Evolutionary conservation across 225 moss, liverwort and hornwort genomes (phyloP).

Genomic region (Lunularia cruciata): DNA sequence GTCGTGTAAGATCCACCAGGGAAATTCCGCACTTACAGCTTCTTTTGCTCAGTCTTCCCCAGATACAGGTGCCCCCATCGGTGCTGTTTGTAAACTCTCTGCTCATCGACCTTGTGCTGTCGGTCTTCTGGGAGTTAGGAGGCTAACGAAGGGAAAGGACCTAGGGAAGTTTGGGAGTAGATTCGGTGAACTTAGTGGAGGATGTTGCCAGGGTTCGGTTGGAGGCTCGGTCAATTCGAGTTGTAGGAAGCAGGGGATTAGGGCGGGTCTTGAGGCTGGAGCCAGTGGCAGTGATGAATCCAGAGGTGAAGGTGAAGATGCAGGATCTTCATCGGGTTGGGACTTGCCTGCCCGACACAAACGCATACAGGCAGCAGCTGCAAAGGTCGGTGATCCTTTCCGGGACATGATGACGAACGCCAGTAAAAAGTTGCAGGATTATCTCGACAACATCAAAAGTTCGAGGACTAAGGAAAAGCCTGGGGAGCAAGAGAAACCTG

Average conservation of each 20-base stretch:
- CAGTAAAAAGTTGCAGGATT: constrained; percentile 94
- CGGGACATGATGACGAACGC: constrained; percentile 96
- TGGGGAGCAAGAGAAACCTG: constrained; percentile 50
- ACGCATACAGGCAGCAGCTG: constrained; percentile 93
- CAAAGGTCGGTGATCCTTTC: constrained; percentile 94
- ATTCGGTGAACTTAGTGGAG: constrained; percentile 49
- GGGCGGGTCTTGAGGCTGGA: constrained; percentile 38
- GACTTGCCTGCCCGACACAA: constrained; percentile 81
- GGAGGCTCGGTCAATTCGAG: constrained; percentile 48
- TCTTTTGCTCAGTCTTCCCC: constrained; percentile 12
- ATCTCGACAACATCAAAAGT: constrained; percentile 76
- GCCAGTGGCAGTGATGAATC: constrained; percentile 47
- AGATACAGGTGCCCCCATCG: not conserved
- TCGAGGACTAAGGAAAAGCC: constrained; percentile 59
- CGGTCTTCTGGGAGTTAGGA: constrained; percentile 45
- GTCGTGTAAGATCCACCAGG: constrained; percentile 33
- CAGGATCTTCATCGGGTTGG: constrained; percentile 77
- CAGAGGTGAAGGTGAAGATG: constrained; percentile 45
- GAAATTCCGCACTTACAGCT: not conserved
- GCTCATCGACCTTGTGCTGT: constrained; percentile 9
- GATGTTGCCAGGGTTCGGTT: constrained; percentile 60
- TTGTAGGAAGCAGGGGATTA: constrained; percentile 51
- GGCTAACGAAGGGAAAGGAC: constrained; percentile 52
- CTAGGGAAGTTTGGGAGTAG: constrained; percentile 48
- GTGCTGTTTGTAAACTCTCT: constrained; percentile 25